These are phyloP conservation scores for Capillidium rhysosporum DNA, from an alignment of 371 early-diverging fungal genomes.

Conservation along the genomic window DNA sequence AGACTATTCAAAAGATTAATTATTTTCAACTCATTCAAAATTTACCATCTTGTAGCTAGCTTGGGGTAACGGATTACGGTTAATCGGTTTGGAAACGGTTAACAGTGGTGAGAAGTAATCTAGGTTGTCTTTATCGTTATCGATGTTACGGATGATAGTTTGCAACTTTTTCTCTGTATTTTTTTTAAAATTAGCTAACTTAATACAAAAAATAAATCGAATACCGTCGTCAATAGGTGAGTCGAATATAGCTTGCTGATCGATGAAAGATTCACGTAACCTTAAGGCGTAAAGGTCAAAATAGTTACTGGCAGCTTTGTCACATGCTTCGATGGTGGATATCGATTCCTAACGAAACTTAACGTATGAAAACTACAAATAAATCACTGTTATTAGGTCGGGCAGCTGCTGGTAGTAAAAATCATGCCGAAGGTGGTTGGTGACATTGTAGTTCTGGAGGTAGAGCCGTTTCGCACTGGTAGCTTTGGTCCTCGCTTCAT, in stretches of 20 bases:
- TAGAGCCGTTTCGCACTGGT: not conserved
- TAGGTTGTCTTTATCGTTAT: not conserved
- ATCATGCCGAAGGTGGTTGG: constrained; percentile 1
- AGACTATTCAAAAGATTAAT: constrained; percentile 17
- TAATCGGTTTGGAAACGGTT: not conserved
- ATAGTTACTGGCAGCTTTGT: not conserved
- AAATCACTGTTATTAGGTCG: not conserved
- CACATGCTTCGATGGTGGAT: not conserved
- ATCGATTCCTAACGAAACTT: not conserved
- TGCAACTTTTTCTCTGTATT: not conserved
- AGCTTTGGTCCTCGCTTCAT: constrained; percentile 4
- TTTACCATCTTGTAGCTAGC: not conserved
- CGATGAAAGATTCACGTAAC: not conserved
- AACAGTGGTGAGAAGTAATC: not conserved
- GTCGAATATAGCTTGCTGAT: too few species aligned
- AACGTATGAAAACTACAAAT: not conserved
- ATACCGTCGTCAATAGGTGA: not conserved
- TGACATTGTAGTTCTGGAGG: constrained; percentile 1
- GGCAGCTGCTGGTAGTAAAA: constrained; percentile 3
- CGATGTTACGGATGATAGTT: not conserved
- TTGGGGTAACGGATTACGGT: not conserved
- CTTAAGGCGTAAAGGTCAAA: not conserved
- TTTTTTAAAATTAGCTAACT: not conserved
- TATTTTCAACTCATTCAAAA: not conserved
- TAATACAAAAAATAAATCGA: not conserved